phyloP scores from a whole-genome alignment of 768 basidiomycete species.

The Lactarius pseudohatsudake region DNA sequence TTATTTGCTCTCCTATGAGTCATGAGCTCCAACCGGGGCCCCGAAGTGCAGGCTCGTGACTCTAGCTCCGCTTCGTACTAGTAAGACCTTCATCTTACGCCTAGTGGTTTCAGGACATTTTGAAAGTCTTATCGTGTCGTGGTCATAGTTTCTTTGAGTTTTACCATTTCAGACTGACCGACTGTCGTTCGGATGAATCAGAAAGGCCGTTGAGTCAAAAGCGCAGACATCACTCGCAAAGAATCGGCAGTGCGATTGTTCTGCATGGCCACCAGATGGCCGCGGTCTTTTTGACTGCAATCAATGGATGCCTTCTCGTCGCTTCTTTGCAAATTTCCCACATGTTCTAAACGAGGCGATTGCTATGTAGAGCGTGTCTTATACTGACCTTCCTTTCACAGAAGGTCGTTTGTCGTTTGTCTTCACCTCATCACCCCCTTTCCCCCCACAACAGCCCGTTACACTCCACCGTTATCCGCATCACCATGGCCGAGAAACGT shows the following conservation, averaged over 20 bases:
- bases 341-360: background rate
- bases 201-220: background rate
- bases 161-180: background rate
- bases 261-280: background rate
- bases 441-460: background rate
- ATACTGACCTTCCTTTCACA: background rate
- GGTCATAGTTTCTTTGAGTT: background rate
- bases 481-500: background rate
- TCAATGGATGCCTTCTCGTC: background rate
- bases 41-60: too few relatives aligned
- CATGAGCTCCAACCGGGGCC: too few relatives aligned
- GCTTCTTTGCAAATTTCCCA: background rate
- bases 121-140: background rate
- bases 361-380: background rate
- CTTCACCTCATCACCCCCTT: background rate
- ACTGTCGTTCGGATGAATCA: background rate
- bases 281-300: background rate
- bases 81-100: background rate
- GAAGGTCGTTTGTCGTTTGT: background rate
- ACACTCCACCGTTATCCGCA: background rate
- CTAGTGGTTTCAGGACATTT: background rate
- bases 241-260: background rate
- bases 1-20: too few relatives aligned
- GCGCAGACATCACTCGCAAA: background rate
- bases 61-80: background rate